Evolutionary conservation across 2,329 filamentous ascomycete species (phyloP).

Genomic region (Fusarium compactum): DNA sequence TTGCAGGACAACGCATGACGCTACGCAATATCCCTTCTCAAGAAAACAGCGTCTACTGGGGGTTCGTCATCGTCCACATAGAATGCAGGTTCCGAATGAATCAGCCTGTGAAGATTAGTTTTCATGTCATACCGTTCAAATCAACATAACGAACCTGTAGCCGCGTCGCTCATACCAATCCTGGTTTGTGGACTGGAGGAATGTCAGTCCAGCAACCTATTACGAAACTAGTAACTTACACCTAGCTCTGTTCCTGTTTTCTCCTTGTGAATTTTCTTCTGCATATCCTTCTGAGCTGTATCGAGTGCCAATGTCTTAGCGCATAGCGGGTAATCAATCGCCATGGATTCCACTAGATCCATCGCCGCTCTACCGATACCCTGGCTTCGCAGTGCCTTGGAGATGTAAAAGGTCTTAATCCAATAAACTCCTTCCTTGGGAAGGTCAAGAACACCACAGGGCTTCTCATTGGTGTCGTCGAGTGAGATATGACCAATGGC

Average conservation of each 20-base stretch:
- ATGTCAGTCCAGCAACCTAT: neutral
- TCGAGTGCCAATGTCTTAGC: conserved; percentile 46
- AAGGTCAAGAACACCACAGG: conserved; percentile 24
- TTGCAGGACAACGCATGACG: neutral
- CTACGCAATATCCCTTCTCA: conserved; percentile 21
- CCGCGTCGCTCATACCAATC: conserved; percentile 49
- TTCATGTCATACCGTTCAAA: neutral
- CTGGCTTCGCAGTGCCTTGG: conserved; percentile 39
- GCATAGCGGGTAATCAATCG: conserved; percentile 40
- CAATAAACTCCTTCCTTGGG: conserved; percentile 42
- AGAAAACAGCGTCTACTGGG: conserved; percentile 18
- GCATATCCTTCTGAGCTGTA: conserved; percentile 44
- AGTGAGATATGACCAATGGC: conserved; percentile 46
- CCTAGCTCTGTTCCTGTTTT: conserved; percentile 10
- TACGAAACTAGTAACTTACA: neutral
- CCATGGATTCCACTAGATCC: conserved; percentile 48
- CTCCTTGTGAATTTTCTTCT: conserved; percentile 5
- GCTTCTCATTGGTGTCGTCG: conserved; percentile 34
- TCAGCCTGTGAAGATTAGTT: conserved; percentile 4
- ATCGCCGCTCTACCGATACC: conserved; percentile 49
- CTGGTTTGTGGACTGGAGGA: conserved; percentile 43
- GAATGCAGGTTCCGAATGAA: conserved; percentile 27
- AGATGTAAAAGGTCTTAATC: conserved; percentile 50
- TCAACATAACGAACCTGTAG: conserved; percentile 21
- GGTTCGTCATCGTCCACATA: conserved; percentile 9